Evolutionary conservation across 2,329 filamentous ascomycete species (phyloP), one percentile per base, ranked within the genome.

Genomic region (Clonostachys sp.): DNA sequence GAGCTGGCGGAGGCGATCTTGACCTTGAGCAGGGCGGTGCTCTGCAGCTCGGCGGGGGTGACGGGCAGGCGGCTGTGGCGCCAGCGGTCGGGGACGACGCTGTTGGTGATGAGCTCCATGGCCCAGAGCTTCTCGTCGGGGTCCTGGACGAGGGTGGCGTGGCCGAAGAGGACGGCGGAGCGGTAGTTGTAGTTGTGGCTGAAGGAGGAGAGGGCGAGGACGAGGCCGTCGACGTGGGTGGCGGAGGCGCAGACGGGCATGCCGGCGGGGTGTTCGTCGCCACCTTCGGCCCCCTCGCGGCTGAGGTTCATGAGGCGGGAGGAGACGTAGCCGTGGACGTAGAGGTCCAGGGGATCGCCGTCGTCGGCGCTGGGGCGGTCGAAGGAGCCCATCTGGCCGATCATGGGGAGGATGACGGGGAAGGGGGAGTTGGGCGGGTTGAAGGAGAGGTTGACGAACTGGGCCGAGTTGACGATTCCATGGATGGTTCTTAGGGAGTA

Each of bases 151-250:
- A 86, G 65, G 9, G 67, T 73, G 1, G 86, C 90, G 61, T 84
- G 80, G 2, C 90, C 91, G 59, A 92, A 90, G 12, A 94, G 73
- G 9, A 90, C 72, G 12, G 87, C 87, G 38, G 84, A 89, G 52
- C 89, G 87, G 70, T 94, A 95, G 72, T 95, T 92, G 73, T 89
- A 91, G 69, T 81, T 88, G 72, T 95, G 89, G 50, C 80, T 81
- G 70, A 89, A 87, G 12, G 89, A 87, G 0, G 89, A 90, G 13
- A 95, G 77, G 17, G 87, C 80, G 34, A 95, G 80, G 9, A 95
- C 83, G 45, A 94, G 72, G 38, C 89, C 90, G 67, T 95, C 89
- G 38, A 95, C 68, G 60, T 86, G 83, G 42, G 83, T 87, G 2
- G 87, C 87, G 18, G 85, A 78, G 34, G 94, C 73, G 58, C 81